Evolutionary conservation across 768 basidiomycete species (phyloP), one percentile per base, ranked within the genome.

Genomic region (Lentinula aciculospora): DNA sequence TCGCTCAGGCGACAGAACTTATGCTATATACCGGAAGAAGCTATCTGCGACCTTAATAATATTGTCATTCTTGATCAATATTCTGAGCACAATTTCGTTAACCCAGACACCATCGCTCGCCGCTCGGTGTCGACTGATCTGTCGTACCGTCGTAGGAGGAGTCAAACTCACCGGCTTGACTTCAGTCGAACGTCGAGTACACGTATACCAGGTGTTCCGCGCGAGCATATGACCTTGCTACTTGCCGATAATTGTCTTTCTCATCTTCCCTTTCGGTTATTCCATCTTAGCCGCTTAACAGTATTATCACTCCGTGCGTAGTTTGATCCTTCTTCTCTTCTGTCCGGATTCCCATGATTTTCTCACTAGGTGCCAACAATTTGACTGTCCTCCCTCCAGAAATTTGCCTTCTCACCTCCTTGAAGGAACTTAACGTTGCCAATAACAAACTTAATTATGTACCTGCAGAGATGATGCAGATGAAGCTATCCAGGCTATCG

Each of bases 271-370:
- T 63, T 66, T 1, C 79, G 84, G 59, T 67, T 92, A 3, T 86
- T 88, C 64, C 67, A 66, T 2, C 66, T 90, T 37, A 68, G 78
- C 2, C 78, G 81, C 49, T 66, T 90, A 42, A 85, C 83, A 1
- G 76, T 88, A 2, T 73, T 92, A 0, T 82, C 79, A 54, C 67
- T 91, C 32, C 77, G 89, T 90, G 64, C 50, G 86, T 79, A 3
- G 5, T 56, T 32, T 46, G 27, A 15, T 37, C 51, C 47, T 36
- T n/a, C 19, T 32, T 39, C 32, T 62, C 21, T 19, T 13, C 3
- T 8, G 31, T 49, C 50, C n/a, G n/a, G n/a, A n/a, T 13, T 39
- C 36, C 55, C 39, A 29, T 28, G 25, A 29, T 32, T 56, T 27
- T 27, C 36, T 21, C 73, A 73, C 44, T 75, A 88, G 89, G 85